Conservation (phyloP, 306 rosid genomes). For the Mucuna pruriens region DNA sequence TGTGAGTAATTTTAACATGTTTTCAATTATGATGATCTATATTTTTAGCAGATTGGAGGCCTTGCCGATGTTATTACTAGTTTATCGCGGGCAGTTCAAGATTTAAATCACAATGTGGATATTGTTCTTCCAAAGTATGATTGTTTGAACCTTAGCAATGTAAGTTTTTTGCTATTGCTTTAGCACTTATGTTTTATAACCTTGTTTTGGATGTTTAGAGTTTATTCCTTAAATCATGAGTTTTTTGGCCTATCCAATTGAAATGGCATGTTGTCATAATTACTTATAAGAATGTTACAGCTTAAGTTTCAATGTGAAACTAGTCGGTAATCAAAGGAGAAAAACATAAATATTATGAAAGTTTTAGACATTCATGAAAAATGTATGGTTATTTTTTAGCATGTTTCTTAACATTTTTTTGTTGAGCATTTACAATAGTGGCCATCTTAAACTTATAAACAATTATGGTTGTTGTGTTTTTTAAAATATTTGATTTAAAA, state of each 20-base stretch:
- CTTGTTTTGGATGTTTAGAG: neutral
- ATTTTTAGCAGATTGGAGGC: constrained; percentile 81
- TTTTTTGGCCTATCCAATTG: neutral
- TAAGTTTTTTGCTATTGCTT: constrained; percentile 57
- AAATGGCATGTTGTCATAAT: constrained; percentile 11
- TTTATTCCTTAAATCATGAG: neutral
- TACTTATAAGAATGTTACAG: neutral
- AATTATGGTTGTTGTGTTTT: neutral
- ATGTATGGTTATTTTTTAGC: constrained; percentile 16
- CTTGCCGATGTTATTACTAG: constrained; percentile 94
- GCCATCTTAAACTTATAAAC: constrained; percentile 6
- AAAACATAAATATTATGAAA: constrained; percentile 9
- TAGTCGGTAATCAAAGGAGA: neutral
- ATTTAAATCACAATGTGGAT: constrained; percentile 78
- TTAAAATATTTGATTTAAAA: constrained; percentile 13
- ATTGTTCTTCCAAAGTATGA: constrained; percentile 88
- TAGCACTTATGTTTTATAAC: constrained; percentile 9
- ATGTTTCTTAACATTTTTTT: neutral
- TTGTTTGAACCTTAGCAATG: constrained; percentile 74
- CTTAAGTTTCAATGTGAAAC: neutral
- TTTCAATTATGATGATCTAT: neutral
- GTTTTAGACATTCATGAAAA: neutral
- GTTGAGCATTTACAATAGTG: neutral
- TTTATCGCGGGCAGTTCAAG: constrained; percentile 84
- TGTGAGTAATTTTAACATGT: neutral